Evolutionary conservation across 2,329 filamentous ascomycete genomes (phyloP).

Genomic region (Aureobasidium mangrovei): DNA sequence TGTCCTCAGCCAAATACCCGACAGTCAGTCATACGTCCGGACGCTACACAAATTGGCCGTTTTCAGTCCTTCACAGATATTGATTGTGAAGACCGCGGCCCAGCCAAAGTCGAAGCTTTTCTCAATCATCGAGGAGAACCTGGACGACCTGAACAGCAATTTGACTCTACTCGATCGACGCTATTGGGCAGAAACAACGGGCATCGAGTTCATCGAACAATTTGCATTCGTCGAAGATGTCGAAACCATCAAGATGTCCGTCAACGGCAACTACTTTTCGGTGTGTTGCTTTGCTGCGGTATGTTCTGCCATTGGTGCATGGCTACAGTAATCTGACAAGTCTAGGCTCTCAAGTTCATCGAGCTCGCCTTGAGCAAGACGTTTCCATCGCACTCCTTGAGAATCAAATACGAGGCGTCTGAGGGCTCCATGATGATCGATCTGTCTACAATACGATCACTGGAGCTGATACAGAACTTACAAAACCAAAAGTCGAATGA

Average conservation of each 20-base stretch:
- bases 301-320: constrained; percentile 27
- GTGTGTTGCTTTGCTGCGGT: constrained; percentile 81
- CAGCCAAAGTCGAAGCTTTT: constrained; percentile 65
- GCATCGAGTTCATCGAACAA: constrained; percentile 67
- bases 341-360: constrained; percentile 69
- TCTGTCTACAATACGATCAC: constrained; percentile 70
- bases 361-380: constrained; percentile 59
- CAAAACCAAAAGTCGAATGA: constrained; percentile 69
- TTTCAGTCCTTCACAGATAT: constrained; percentile 67
- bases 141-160: constrained; percentile 48
- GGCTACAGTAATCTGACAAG: not conserved
- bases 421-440: constrained; percentile 96
- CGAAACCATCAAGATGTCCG: constrained; percentile 68
- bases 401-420: constrained; percentile 78
- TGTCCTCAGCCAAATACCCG: constrained; percentile 81
- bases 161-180: constrained; percentile 62
- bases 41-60: constrained; percentile 81
- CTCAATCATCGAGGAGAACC: constrained; percentile 63
- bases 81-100: constrained; percentile 66
- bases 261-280: constrained; percentile 78
- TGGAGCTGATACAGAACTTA: constrained; percentile 86
- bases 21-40: constrained; percentile 83
- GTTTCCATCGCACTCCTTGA: constrained; percentile 71
- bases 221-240: constrained; percentile 75
- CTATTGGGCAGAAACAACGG: constrained; percentile 73